phyloP scores from a whole-genome alignment of 306 rosid species.

The Carpinus fangiana region DNA sequence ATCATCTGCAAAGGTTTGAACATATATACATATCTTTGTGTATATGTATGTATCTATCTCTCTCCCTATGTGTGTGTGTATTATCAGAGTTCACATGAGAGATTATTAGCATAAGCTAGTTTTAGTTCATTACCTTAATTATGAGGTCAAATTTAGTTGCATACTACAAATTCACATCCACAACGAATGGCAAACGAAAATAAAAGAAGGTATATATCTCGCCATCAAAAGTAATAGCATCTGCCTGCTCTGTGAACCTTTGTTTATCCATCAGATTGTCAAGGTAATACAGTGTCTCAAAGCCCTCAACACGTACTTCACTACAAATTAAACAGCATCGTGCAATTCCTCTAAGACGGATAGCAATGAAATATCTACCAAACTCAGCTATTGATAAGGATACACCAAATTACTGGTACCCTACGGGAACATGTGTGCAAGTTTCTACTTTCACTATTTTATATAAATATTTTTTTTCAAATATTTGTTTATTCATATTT shows the following conservation, averaged over 20 bases:
- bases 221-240: slow-evolving; percentile 75
- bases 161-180: slow-evolving; percentile 1
- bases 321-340: slow-evolving; percentile 48
- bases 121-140: neutral
- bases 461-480: too few relatives aligned
- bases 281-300: slow-evolving; percentile 78
- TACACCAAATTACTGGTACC: neutral
- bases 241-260: slow-evolving; percentile 83
- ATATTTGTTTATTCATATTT: too few relatives aligned
- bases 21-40: too few relatives aligned
- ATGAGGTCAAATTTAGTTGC: slow-evolving; percentile 1
- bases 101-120: neutral
- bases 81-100: neutral
- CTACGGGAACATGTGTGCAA: neutral
- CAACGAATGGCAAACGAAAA: neutral
- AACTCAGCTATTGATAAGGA: slow-evolving; percentile 5
- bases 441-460: neutral
- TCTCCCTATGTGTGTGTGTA: neutral
- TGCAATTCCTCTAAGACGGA: slow-evolving; percentile 24
- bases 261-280: slow-evolving; percentile 54
- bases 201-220: slow-evolving; percentile 42
- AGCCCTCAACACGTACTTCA: slow-evolving; percentile 79
- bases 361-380: slow-evolving; percentile 21
- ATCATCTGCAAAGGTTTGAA: neutral
- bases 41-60: too few relatives aligned